phyloP scores from a whole-genome alignment of 345 rosid species.

The Citrus glauca region DNA sequence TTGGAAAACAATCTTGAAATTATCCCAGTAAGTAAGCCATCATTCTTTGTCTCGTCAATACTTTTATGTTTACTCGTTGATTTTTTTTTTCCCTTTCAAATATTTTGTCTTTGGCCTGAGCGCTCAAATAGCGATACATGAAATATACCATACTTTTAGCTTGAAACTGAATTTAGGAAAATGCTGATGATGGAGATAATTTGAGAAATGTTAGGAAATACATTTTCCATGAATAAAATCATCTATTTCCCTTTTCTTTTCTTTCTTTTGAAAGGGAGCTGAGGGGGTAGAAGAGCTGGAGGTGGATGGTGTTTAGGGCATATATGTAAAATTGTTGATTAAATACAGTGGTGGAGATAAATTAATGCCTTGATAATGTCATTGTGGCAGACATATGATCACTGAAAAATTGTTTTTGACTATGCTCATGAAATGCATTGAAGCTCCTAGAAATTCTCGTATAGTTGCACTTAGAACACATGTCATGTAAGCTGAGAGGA shows the following conservation, averaged over 20 bases:
- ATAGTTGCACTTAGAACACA: neutral
- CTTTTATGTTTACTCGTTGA: neutral
- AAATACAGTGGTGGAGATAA: neutral
- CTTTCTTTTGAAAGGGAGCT: neutral
- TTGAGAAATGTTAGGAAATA: neutral
- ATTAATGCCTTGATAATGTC: neutral
- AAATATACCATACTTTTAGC: neutral
- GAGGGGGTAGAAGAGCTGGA: too few relatives aligned
- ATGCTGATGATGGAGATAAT: neutral
- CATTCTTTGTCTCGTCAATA: constrained; percentile 11
- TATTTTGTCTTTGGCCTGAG: neutral
- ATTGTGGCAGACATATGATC: neutral
- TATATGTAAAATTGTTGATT: neutral
- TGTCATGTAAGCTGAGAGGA: neutral
- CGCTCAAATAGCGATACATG: neutral
- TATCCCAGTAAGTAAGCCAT: constrained; percentile 65
- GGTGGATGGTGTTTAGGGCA: neutral
- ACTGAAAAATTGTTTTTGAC: neutral
- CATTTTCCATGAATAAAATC: neutral
- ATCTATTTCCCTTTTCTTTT: neutral
- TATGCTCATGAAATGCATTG: neutral
- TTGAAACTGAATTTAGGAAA: neutral
- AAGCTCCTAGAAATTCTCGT: neutral
- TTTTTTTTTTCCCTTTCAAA: neutral
- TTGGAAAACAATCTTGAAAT: constrained; percentile 95